Evolutionary conservation across 2,329 filamentous ascomycete species (phyloP).

Genomic region (Blumeria graminis): DNA sequence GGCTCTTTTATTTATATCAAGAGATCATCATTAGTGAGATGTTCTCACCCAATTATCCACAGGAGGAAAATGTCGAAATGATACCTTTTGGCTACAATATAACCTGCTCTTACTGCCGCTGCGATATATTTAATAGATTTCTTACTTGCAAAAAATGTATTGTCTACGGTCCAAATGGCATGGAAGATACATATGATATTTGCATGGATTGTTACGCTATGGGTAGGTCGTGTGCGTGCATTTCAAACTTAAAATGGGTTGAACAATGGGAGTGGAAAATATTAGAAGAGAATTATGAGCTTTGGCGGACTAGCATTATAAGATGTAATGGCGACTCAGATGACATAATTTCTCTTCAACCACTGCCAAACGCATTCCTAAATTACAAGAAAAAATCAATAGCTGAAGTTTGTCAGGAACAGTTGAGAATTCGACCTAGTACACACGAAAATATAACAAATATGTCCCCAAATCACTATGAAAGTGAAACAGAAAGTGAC

Average conservation of each 20-base stretch:
- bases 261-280: slow-evolving; percentile 81
- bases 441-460: slow-evolving; percentile 38
- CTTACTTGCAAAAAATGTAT: slow-evolving; percentile 75
- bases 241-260: slow-evolving; percentile 69
- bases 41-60: slow-evolving; percentile 37
- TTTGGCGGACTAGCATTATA: slow-evolving; percentile 60
- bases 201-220: slow-evolving; percentile 99
- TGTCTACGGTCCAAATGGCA: slow-evolving; percentile 38
- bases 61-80: slow-evolving; percentile 48
- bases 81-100: slow-evolving; percentile 73
- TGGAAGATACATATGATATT: slow-evolving; percentile 75
- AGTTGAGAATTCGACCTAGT: slow-evolving; percentile 57
- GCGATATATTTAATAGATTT: slow-evolving; percentile 94
- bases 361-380: slow-evolving; percentile 45
- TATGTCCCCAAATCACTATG: slow-evolving; percentile 19
- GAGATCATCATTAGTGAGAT: slow-evolving; percentile 65
- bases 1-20: slow-evolving; percentile 55
- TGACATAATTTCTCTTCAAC: slow-evolving; percentile 38
- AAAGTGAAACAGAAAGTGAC: slow-evolving; percentile 31
- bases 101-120: slow-evolving; percentile 84
- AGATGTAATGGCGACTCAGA: slow-evolving; percentile 44
- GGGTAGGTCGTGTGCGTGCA: slow-evolving; percentile 76
- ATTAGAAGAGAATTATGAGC: slow-evolving; percentile 53
- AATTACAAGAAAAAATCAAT: slow-evolving; percentile 51
- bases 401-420: slow-evolving; percentile 84